Percentiles rank a stretch among this genome's conserved stretches.
These are phyloP conservation scores for Fraxinus nigra DNA, from an alignment of 305 asterid species.

Conservation along the genomic window DNA sequence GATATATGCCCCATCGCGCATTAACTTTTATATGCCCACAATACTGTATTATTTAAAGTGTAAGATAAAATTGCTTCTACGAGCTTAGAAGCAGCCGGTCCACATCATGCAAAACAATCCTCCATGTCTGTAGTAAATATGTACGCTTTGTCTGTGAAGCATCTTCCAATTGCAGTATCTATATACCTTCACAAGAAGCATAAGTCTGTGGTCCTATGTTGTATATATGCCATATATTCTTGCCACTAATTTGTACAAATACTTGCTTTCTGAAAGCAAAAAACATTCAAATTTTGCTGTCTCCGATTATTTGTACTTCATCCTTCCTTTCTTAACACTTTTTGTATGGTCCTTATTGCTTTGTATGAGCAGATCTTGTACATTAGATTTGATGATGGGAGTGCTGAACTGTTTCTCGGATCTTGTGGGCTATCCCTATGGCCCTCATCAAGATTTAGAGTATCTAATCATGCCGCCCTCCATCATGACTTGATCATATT, in stretches of 20 bases:
- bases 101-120: neutral
- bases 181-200: neutral
- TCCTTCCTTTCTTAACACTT: neutral
- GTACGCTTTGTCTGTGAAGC: neutral
- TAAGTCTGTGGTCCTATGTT: neutral
- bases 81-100: neutral
- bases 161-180: neutral
- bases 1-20: neutral
- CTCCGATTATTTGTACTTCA: neutral
- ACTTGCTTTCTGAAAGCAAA: neutral
- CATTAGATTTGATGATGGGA: neutral
- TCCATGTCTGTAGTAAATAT: neutral
- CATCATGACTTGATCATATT: constrained; percentile 6
- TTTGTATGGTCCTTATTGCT: neutral
- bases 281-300: neutral
- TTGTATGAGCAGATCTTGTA: neutral
- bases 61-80: neutral
- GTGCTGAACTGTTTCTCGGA: constrained; percentile 14
- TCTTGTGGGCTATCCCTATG: constrained; percentile 21
- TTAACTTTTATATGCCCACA: neutral
- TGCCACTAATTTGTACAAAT: neutral
- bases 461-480: constrained; percentile 25
- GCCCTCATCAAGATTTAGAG: constrained; percentile 26
- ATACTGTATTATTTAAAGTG: neutral
- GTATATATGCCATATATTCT: neutral